These are phyloP conservation scores for Austroboletus novae-zelandiae DNA, from an alignment of 1,284 basidiomycete genomes.

Conservation along the genomic window DNA sequence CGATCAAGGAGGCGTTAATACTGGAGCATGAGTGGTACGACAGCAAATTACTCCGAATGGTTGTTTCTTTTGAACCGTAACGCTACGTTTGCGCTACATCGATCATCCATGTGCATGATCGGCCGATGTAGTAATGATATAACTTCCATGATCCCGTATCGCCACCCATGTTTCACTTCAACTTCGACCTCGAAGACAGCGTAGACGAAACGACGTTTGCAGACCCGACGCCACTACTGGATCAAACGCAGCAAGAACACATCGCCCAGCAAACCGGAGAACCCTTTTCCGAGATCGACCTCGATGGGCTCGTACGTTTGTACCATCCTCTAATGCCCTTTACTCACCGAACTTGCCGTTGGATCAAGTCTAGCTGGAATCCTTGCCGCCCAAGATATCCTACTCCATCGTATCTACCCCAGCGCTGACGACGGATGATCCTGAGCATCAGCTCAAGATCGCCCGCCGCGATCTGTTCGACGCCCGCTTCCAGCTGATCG, in stretches of 20 bases:
- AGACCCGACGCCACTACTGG: background rate
- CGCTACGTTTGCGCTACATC: too few species aligned
- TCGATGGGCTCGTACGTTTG: constrained; percentile 37
- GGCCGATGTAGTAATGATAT: too few species aligned
- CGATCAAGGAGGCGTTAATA: constrained; percentile 43
- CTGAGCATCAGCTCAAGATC: constrained; percentile 39
- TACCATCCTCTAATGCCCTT: background rate
- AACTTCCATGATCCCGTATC: too few species aligned
- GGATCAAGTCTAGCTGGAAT: constrained; percentile 44
- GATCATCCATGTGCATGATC: too few species aligned
- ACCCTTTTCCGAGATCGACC: constrained; percentile 32
- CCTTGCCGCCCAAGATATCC: constrained; percentile 56
- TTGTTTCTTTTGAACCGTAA: too few species aligned
- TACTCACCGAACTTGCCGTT: background rate
- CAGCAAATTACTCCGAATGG: constrained; percentile 12
- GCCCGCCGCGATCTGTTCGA: constrained; percentile 89
- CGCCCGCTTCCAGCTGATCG: constrained; percentile 88
- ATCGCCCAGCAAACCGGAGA: constrained; percentile 7
- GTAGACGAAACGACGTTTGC: constrained; percentile 31
- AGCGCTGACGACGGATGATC: constrained; percentile 17
- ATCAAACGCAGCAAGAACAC: constrained; percentile 1
- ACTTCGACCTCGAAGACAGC: constrained; percentile 53
- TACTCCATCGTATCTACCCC: constrained; percentile 56
- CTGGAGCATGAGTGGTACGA: constrained; percentile 38
- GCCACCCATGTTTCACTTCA: constrained; percentile 48